phyloP scores from a whole-genome alignment of 768 basidiomycete genomes.

The Pholiota conissans region DNA sequence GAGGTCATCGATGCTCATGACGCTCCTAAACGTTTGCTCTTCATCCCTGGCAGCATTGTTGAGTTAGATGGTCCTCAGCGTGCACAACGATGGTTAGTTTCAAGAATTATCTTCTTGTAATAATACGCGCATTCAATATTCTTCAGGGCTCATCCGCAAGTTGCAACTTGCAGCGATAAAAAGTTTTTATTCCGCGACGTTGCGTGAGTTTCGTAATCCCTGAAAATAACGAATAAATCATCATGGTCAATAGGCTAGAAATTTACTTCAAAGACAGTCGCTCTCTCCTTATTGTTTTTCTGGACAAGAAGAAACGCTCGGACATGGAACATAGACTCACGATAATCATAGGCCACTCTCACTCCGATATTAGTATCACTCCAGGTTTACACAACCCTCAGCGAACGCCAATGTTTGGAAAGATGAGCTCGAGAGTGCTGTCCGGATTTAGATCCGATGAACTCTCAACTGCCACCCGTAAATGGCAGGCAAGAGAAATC shows the following conservation, averaged over 20 bases:
- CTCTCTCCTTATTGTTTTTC: constrained; percentile 82
- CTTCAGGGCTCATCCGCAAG: constrained; percentile 78
- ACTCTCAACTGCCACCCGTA: constrained; percentile 67
- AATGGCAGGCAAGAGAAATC: constrained; percentile 89
- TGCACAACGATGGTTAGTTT: constrained; percentile 76
- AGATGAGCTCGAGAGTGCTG: constrained; percentile 49
- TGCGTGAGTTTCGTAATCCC: constrained; percentile 52
- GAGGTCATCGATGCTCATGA: constrained; percentile 88
- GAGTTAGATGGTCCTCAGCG: constrained; percentile 79
- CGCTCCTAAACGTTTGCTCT: constrained; percentile 78
- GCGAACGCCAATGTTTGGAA: constrained; percentile 56
- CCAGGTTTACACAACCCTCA: constrained; percentile 41
- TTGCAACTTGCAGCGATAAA: constrained; percentile 76
- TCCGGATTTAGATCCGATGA: constrained; percentile 58
- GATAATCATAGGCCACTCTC: constrained; percentile 42
- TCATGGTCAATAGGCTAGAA: constrained; percentile 69
- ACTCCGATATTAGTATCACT: constrained; percentile 41
- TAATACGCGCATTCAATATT: too few relatives aligned
- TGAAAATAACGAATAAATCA: background rate
- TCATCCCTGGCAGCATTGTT: constrained; percentile 81
- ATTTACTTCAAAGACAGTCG: constrained; percentile 93
- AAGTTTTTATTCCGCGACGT: constrained; percentile 91
- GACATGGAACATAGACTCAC: constrained; percentile 56
- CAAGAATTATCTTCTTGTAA: background rate
- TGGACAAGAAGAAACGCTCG: constrained; percentile 63